phyloP scores from a whole-genome alignment of 495 filamentous ascomycete genomes.

The Jackrogersella minutella region DNA sequence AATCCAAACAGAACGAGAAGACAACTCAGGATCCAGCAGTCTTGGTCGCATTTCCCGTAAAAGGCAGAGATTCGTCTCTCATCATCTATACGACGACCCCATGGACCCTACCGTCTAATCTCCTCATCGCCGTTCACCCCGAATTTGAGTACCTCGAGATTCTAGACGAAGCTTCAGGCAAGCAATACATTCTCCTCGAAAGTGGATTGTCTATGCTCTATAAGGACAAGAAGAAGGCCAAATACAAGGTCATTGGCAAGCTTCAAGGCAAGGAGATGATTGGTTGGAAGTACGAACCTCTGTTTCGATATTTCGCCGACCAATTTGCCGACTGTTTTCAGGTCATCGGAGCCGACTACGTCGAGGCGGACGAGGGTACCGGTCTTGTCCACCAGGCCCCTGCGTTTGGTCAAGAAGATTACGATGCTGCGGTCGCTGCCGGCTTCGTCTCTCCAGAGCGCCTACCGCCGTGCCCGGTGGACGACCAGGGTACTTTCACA shows the following conservation, averaged over 20 bases:
- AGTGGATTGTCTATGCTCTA: constrained; percentile 85
- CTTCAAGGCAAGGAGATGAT: constrained; percentile 87
- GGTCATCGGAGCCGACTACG: constrained; percentile 87
- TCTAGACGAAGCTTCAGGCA: constrained; percentile 78
- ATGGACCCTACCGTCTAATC: constrained; percentile 92
- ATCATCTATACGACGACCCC: constrained; percentile 79
- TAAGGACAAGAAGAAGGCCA: constrained; percentile 97
- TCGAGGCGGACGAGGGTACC: constrained; percentile 90
- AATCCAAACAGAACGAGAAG: constrained; percentile 75
- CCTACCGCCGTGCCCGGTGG: constrained; percentile 87
- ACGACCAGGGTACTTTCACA: constrained; percentile 83
- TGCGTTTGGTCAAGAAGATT: constrained; percentile 97
- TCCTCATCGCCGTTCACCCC: constrained; percentile 81
- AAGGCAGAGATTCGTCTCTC: constrained; percentile 30
- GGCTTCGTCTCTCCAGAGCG: constrained; percentile 82
- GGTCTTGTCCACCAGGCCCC: constrained; percentile 97
- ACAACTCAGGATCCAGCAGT: constrained; percentile 39
- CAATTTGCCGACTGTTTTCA: constrained; percentile 93
- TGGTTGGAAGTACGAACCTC: constrained; percentile 90
- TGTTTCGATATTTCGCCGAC: constrained; percentile 93
- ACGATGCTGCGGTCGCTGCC: constrained; percentile 77
- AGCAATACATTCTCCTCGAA: constrained; percentile 89
- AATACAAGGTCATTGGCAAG: constrained; percentile 85
- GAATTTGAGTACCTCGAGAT: constrained; percentile 96
- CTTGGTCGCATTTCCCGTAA: constrained; percentile 35